phyloP scores from a whole-genome alignment of 1,284 basidiomycete species.

The Pterulicium gracile region DNA sequence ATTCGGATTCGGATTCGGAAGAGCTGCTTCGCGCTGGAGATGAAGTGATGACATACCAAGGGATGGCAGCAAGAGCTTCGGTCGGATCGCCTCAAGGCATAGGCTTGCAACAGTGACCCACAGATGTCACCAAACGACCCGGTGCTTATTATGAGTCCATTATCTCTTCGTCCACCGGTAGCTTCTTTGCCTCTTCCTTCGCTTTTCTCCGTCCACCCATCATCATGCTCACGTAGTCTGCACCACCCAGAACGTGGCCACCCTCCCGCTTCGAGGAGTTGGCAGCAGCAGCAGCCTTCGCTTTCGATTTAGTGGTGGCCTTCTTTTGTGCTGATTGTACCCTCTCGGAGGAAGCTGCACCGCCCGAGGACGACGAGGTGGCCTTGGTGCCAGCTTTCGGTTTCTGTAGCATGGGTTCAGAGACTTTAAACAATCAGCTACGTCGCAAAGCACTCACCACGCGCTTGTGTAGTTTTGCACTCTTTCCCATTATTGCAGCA shows the following conservation, averaged over 20 bases:
- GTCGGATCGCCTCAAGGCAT: too few relatives aligned
- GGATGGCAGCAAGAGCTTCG: too few relatives aligned
- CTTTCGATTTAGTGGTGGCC: slow-evolving; percentile 23
- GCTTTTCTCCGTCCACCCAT: slow-evolving; percentile 60
- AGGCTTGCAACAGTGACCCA: too few relatives aligned
- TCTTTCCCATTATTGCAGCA: slow-evolving; percentile 33
- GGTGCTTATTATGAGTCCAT: too few relatives aligned
- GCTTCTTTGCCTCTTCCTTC: slow-evolving; percentile 49
- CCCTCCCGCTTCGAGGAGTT: slow-evolving; percentile 16
- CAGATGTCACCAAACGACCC: too few relatives aligned
- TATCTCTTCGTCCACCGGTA: slow-evolving; percentile 25
- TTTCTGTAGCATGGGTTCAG: too few relatives aligned
- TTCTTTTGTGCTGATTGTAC: slow-evolving; percentile 31
- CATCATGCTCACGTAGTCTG: slow-evolving; percentile 64
- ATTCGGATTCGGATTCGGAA: too few relatives aligned
- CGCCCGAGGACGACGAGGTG: slow-evolving; percentile 16
- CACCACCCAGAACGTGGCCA: slow-evolving; percentile 51
- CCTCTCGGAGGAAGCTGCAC: slow-evolving; percentile 11
- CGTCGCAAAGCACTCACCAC: slow-evolving; percentile 27
- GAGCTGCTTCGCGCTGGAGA: too few relatives aligned
- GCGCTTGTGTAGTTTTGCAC: slow-evolving; percentile 38
- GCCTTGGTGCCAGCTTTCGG: too few relatives aligned
- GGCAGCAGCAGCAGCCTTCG: slow-evolving; percentile 22
- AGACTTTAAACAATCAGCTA: too few relatives aligned
- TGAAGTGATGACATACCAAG: too few relatives aligned